Evolutionary conservation across 2,329 filamentous ascomycete species (phyloP).

Genomic region (Fusarium chuoi): DNA sequence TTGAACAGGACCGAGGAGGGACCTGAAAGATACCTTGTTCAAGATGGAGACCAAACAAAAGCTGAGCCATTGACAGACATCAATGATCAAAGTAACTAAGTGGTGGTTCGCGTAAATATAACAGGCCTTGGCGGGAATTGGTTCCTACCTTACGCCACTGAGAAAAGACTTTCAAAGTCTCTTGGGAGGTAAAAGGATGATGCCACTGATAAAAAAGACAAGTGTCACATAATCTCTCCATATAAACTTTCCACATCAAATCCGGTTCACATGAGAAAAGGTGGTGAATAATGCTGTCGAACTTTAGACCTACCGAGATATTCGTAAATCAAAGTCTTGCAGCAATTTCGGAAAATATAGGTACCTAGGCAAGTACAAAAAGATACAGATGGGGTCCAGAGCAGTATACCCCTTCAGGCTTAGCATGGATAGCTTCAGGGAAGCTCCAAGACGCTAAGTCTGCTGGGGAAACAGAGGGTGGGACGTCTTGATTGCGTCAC

Average conservation of each 20-base stretch:
- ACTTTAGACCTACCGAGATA: background rate
- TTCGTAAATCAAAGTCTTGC: background rate
- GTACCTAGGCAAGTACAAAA: constrained; percentile 16
- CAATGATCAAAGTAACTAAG: background rate
- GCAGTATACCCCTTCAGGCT: constrained; percentile 10
- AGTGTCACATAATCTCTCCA: background rate
- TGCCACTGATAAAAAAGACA: background rate
- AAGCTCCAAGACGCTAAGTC: constrained; percentile 30
- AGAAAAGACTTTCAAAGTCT: background rate
- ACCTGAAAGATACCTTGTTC: background rate
- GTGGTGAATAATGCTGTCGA: background rate
- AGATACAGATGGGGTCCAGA: constrained; percentile 1
- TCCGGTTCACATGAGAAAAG: background rate
- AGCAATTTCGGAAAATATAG: constrained; percentile 7
- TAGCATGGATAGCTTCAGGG: constrained; percentile 29
- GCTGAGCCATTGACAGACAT: background rate
- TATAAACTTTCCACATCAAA: background rate
- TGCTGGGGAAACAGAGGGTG: constrained; percentile 20
- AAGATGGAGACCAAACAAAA: background rate
- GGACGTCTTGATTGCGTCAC: constrained; percentile 35
- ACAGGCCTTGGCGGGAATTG: background rate
- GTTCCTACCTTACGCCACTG: background rate
- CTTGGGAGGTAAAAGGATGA: background rate
- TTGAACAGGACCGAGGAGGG: background rate
- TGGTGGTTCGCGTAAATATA: background rate